Conservation (phyloP, 2,329 filamentous ascomycete genomes). For the Dendrostoma leiphaemia region DNA sequence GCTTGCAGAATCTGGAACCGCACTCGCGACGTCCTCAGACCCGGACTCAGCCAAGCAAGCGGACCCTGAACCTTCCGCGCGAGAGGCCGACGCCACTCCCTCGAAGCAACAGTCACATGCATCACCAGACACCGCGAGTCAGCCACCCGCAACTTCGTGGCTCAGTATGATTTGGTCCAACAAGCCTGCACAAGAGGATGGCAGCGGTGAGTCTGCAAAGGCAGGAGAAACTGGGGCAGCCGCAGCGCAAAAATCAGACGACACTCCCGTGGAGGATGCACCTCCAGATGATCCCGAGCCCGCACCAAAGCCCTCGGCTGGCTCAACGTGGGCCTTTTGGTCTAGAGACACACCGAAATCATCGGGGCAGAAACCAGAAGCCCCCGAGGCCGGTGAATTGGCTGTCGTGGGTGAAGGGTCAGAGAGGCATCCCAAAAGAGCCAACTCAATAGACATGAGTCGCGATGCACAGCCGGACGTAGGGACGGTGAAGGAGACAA, state of each 20-base stretch:
- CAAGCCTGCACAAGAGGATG: conserved; percentile 11
- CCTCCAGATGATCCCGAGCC: conserved; percentile 29
- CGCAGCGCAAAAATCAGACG: conserved; percentile 31
- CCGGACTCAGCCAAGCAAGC: conserved; percentile 11
- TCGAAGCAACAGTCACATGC: conserved; percentile 14
- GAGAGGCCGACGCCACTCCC: not conserved
- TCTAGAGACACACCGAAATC: conserved; percentile 53
- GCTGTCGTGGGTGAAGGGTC: conserved; percentile 58
- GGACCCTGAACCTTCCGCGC: conserved; percentile 1
- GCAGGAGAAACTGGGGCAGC: conserved; percentile 16
- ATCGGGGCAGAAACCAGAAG: conserved; percentile 26
- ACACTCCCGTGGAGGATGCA: conserved; percentile 44
- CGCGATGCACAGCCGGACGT: conserved; percentile 1
- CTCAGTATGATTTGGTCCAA: conserved; percentile 24
- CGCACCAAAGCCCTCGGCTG: conserved; percentile 43
- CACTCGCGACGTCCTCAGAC: conserved; percentile 15
- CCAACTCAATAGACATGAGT: conserved; percentile 42
- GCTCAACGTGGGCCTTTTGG: conserved; percentile 81
- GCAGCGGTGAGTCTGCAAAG: conserved; percentile 7
- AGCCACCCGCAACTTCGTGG: conserved; percentile 28
- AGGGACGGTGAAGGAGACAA: conserved; percentile 33
- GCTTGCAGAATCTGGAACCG: conserved; percentile 18
- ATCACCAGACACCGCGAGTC: conserved; percentile 14
- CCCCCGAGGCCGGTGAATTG: conserved; percentile 47
- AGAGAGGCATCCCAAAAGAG: conserved; percentile 51